Evolutionary conservation across 805 yeast genomes (phyloP).

Genomic region (Ogataea wickerhamii): DNA sequence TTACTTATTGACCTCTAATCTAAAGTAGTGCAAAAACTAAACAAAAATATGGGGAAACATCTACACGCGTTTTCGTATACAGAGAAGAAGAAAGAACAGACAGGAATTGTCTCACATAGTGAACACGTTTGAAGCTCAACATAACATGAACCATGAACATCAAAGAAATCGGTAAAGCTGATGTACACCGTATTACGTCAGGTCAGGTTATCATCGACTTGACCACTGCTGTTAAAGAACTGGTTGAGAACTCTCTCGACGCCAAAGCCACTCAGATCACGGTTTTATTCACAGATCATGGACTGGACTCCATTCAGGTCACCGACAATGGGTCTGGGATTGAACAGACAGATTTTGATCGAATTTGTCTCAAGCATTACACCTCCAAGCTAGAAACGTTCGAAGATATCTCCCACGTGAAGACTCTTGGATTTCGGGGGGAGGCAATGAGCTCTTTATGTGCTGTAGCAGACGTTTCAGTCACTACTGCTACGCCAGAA

Average conservation of each 20-base stretch:
- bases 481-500: constrained; percentile 47
- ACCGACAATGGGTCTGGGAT: constrained; percentile 71
- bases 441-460: constrained; percentile 76
- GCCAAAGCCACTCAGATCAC: constrained; percentile 70
- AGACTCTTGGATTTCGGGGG: constrained; percentile 74
- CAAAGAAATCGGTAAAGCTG: constrained; percentile 41
- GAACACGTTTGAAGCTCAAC: neutral
- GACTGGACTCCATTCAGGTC: constrained; percentile 66
- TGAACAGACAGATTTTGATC: constrained; percentile 44
- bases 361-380: constrained; percentile 56
- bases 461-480: constrained; percentile 45
- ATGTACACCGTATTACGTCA: constrained; percentile 76
- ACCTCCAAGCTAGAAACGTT: constrained; percentile 63
- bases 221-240: constrained; percentile 74
- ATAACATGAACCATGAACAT: constrained; percentile 23
- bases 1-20: too few species aligned
- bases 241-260: constrained; percentile 84
- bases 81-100: neutral
- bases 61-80: neutral
- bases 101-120: constrained; percentile 5
- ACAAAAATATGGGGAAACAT: too few species aligned
- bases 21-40: too few species aligned
- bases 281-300: constrained; percentile 64
- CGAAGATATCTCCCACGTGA: constrained; percentile 48
- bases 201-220: constrained; percentile 90